Conservation (phyloP, 768 basidiomycete species). For the Neoboletus subvelutipes region DNA sequence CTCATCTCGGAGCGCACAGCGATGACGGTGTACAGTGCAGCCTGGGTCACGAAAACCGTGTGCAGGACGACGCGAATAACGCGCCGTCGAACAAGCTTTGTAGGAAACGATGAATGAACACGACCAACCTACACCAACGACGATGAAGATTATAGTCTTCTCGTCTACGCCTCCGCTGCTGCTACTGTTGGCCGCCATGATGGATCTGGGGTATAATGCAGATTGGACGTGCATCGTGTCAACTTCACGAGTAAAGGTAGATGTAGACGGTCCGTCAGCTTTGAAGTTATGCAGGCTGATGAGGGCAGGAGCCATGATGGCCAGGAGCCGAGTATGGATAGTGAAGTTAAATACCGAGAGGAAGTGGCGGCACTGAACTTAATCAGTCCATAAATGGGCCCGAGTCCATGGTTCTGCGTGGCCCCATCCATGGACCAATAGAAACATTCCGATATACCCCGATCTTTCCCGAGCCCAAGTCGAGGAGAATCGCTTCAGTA, state of each 20-base stretch:
- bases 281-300: slow-evolving; percentile 1
- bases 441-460: slow-evolving; percentile 15
- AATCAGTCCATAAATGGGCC: slow-evolving; percentile 9
- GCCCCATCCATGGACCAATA: slow-evolving; percentile 21
- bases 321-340: neutral
- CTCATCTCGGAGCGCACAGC: neutral
- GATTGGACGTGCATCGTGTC: slow-evolving; percentile 5
- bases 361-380: slow-evolving; percentile 9
- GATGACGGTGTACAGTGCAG: neutral
- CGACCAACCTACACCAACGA: slow-evolving; percentile 27
- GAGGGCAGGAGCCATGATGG: slow-evolving; percentile 13
- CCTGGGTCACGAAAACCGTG: neutral
- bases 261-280: neutral
- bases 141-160: slow-evolving; percentile 25
- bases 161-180: slow-evolving; percentile 5
- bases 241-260: neutral
- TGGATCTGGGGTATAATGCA: slow-evolving; percentile 11
- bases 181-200: neutral
- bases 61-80: neutral
- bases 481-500: slow-evolving; percentile 11
- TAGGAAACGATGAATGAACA: slow-evolving; percentile 4
- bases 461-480: slow-evolving; percentile 11
- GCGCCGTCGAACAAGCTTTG: slow-evolving; percentile 1
- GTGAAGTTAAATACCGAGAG: slow-evolving; percentile 18
- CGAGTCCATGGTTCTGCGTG: slow-evolving; percentile 13